A percentile compares a stretch with the other conserved stretches of the same genome.
phyloP scores from a whole-genome alignment of 2,329 filamentous ascomycete species.

The Neocatenulostroma microsporum region DNA sequence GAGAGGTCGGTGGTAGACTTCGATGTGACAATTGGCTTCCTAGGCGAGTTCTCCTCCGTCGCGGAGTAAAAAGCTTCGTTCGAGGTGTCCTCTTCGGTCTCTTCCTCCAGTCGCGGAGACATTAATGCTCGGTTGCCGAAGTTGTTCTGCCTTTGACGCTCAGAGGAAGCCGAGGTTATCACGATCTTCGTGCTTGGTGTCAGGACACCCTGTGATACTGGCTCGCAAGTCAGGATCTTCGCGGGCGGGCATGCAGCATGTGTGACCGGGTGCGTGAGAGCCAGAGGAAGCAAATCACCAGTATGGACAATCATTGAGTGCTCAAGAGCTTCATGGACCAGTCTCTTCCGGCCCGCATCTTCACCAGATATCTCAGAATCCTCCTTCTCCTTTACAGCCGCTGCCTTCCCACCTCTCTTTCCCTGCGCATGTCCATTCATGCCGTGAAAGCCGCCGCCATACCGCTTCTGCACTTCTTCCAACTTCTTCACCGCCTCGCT shows the following conservation, averaged over 20 bases:
- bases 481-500: constrained; percentile 69
- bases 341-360: constrained; percentile 18
- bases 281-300: constrained; percentile 73
- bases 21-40: constrained; percentile 32
- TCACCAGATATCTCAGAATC: constrained; percentile 6
- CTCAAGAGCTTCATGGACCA: constrained; percentile 64
- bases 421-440: constrained; percentile 21
- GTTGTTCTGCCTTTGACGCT: constrained; percentile 43
- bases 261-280: constrained; percentile 76
- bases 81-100: constrained; percentile 62
- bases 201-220: constrained; percentile 82
- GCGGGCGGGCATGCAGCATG: constrained; percentile 77
- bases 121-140: constrained; percentile 20
- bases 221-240: constrained; percentile 87
- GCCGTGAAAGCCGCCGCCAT: constrained; percentile 55
- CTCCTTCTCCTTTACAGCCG: constrained; percentile 12
- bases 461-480: constrained; percentile 75
- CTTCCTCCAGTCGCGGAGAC: constrained; percentile 26
- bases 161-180: constrained; percentile 57
- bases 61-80: constrained; percentile 92
- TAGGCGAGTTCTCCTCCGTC: constrained; percentile 58
- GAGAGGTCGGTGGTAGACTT: constrained; percentile 33
- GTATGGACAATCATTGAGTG: constrained; percentile 70
- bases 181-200: constrained; percentile 74
- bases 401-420: constrained; percentile 20